phyloP scores from a whole-genome alignment of 352 stramenopile genomes.

The Phytophthora agathidicida region DNA sequence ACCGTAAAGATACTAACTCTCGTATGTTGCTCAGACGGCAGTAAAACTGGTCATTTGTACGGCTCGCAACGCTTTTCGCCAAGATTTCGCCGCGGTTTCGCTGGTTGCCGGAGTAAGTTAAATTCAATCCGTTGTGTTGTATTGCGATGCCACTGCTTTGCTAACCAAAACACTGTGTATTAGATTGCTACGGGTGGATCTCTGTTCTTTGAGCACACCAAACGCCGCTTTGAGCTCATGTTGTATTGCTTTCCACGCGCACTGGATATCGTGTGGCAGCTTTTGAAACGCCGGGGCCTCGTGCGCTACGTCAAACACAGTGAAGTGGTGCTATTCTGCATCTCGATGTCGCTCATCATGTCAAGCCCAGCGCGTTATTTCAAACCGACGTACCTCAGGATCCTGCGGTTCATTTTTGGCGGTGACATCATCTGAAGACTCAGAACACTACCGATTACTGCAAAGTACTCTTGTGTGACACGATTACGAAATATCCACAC shows the following conservation, averaged over 20 bases:
- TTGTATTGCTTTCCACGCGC: constrained; percentile 79
- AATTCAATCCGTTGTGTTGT: neutral
- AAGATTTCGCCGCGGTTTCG: constrained; percentile 52
- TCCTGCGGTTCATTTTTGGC: constrained; percentile 87
- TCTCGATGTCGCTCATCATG: constrained; percentile 88
- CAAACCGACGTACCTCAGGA: constrained; percentile 84
- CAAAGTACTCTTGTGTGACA: too few relatives aligned
- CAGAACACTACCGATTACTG: neutral
- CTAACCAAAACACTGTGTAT: neutral
- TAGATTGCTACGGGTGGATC: constrained; percentile 64
- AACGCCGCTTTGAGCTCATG: constrained; percentile 87
- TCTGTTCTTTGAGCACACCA: constrained; percentile 83
- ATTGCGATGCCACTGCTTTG: neutral
- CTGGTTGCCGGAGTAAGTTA: constrained; percentile 62
- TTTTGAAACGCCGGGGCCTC: constrained; percentile 69
- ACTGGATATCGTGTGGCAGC: constrained; percentile 82
- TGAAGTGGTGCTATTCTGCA: constrained; percentile 82
- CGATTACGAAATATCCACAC: too few relatives aligned
- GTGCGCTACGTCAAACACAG: constrained; percentile 79
- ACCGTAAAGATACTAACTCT: neutral
- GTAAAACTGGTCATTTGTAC: constrained; percentile 81
- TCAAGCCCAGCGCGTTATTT: constrained; percentile 80
- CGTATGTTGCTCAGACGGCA: constrained; percentile 44
- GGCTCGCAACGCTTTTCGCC: constrained; percentile 73
- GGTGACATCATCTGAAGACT: constrained; percentile 65